phyloP scores from a whole-genome alignment of 2,329 filamentous ascomycete genomes.

The Clonostachys rhizophaga region DNA sequence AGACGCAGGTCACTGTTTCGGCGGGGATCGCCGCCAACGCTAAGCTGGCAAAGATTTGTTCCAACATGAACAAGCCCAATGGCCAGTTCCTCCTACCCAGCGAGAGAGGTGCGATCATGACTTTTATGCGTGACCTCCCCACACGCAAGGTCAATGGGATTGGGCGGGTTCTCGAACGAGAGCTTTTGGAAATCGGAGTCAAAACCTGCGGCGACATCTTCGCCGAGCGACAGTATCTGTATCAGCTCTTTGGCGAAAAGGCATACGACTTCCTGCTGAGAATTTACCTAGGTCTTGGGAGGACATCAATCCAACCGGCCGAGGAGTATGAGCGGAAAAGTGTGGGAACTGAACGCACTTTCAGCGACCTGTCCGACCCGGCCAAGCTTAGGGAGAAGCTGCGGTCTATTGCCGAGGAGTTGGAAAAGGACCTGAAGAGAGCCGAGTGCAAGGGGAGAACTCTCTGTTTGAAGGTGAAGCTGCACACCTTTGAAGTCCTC shows the following conservation, averaged over 20 bases:
- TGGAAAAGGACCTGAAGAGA: slow-evolving; percentile 78
- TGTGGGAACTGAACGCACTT: slow-evolving; percentile 90
- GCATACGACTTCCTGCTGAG: slow-evolving; percentile 81
- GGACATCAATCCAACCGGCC: slow-evolving; percentile 79
- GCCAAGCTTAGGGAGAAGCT: slow-evolving; percentile 71
- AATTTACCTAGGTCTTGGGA: slow-evolving; percentile 80
- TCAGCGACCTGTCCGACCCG: slow-evolving; percentile 71
- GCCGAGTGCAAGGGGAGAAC: slow-evolving; percentile 88
- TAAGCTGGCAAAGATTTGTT: slow-evolving; percentile 91
- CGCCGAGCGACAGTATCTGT: slow-evolving; percentile 65
- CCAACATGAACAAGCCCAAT: slow-evolving; percentile 94
- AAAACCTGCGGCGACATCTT: slow-evolving; percentile 89
- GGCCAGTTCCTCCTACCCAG: slow-evolving; percentile 77
- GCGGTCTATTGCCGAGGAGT: slow-evolving; percentile 72
- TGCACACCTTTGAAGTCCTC: slow-evolving; percentile 89
- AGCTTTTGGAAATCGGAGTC: slow-evolving; percentile 82
- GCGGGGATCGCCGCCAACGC: slow-evolving; percentile 93
- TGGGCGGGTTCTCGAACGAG: slow-evolving; percentile 88
- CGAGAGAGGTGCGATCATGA: slow-evolving; percentile 70
- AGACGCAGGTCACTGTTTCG: slow-evolving; percentile 81
- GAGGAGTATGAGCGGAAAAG: slow-evolving; percentile 91
- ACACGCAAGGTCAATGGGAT: slow-evolving; percentile 92
- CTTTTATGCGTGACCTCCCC: slow-evolving; percentile 79
- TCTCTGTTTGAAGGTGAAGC: slow-evolving; percentile 84
- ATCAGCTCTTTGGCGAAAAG: slow-evolving; percentile 84